Base-by-base conservation (phyloP, 75 land plant genomes). In the Gnetum montanum region DNA sequence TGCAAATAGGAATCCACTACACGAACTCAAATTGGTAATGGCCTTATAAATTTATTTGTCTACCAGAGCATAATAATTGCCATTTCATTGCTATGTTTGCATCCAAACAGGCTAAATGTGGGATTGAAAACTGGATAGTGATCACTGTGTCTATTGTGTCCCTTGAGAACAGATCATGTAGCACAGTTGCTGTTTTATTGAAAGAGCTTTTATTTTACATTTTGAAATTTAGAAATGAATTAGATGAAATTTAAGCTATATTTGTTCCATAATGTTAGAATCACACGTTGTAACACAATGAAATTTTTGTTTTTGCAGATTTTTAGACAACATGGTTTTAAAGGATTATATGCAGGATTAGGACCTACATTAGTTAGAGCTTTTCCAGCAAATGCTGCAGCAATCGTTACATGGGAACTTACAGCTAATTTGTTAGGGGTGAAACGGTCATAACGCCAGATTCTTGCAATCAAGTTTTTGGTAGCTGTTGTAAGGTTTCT, bases 361-460 rank as follows among this genome's bases (percentile, higher is more conserved):
- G 96, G 86, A 26, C 98, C 98, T 27, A 93, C 98, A 58, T 58
- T 93, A 58, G 36, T 69, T 22, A 68, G 98, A 46, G 96, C 98
- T 47, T 93, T 93, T 68, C 98, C 98, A 45, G 98, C 98, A 22
- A 93, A 93, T 75, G 96, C 98, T 53, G 91, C 91, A 52, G 96
- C 98, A 12, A 83, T 93, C 68, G 87, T 89, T n/a, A 74, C 90
- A 10, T 93, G 96, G 98, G 98, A 93, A 59, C 62, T 85, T 33
- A 64, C 83, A 27, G 61, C 78, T 8, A 88, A 85, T 60, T 4
- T 85, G 23, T 48, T 85, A 3, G 85, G 82, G 4, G 58, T 85
- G 50, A 63, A 37, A 47, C 71, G 64, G 8, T 20, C 12, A 2
- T 53, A 53, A 53, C n/a, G 28, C n/a, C n/a, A n/a, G n/a, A n/a